A percentile compares a stretch with the other conserved stretches of the same genome.
Evolutionary conservation across 345 rosid species (phyloP).

Genomic region (Acer saccharum): DNA sequence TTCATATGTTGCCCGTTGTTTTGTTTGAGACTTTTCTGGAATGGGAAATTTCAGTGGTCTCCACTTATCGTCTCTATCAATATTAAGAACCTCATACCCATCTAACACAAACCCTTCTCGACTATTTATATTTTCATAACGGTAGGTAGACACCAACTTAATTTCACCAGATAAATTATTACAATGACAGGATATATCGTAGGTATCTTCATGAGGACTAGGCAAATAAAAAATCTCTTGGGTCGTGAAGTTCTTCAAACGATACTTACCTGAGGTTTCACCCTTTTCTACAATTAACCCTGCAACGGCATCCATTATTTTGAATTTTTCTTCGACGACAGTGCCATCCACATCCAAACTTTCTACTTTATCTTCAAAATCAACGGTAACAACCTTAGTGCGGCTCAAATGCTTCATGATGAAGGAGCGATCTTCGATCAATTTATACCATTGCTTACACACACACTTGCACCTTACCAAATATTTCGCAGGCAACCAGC

Average conservation of each 20-base stretch:
- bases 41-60: background rate
- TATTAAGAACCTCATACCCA: background rate
- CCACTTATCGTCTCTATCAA: background rate
- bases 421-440: conserved; percentile 5
- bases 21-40: background rate
- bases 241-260: background rate
- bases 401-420: background rate
- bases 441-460: background rate
- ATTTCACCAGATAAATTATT: background rate
- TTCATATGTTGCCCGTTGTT: too few relatives aligned
- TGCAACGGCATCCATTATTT: background rate
- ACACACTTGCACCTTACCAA: background rate
- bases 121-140: background rate
- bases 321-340: background rate
- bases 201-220: background rate
- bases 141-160: background rate
- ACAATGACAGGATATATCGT: too few relatives aligned
- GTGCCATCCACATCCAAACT: background rate
- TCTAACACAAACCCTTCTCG: too few relatives aligned
- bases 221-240: conserved; percentile 8
- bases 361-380: background rate
- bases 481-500: background rate
- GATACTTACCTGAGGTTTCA: background rate
- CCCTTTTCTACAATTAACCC: background rate
- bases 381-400: too few relatives aligned